phyloP scores from a whole-genome alignment of 139 green algal species.

The Chlamydomonas sphaeroides region DNA sequence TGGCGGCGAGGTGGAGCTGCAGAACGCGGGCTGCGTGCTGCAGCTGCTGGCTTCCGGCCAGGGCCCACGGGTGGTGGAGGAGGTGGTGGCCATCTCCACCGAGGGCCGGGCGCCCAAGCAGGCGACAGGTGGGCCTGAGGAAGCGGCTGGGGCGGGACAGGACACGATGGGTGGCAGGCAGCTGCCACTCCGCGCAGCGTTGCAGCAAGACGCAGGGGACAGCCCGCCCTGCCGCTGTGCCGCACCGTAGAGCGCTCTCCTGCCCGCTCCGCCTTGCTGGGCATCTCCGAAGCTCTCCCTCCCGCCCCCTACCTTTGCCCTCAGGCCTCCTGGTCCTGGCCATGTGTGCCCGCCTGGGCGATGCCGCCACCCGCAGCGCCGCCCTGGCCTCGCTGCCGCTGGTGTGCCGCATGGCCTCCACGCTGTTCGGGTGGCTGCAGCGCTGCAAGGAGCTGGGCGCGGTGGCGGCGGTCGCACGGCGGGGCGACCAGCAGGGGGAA shows the following conservation, averaged over 20 bases:
- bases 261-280: neutral
- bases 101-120: neutral
- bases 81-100: too few relatives aligned
- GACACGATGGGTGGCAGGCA: neutral
- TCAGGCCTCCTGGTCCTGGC: constrained; percentile 37
- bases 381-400: constrained; percentile 23
- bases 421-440: constrained; percentile 31
- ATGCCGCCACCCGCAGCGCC: constrained; percentile 6
- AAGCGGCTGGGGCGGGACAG: too few relatives aligned
- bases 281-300: too few relatives aligned
- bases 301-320: too few relatives aligned
- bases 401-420: constrained; percentile 43
- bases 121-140: neutral
- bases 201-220: too few relatives aligned
- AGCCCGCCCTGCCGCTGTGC: too few relatives aligned
- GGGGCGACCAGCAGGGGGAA: neutral
- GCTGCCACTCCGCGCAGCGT: too few relatives aligned
- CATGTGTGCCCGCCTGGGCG: constrained; percentile 24
- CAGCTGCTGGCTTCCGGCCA: too few relatives aligned
- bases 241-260: too few relatives aligned
- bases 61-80: too few relatives aligned
- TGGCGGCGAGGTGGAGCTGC: too few relatives aligned
- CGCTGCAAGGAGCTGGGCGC: constrained; percentile 39
- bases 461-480: neutral
- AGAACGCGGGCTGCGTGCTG: too few relatives aligned